Percentiles rank a stretch among this genome's conserved stretches.
Conservation (phyloP, 352 stramenopile genomes). For the Globisporangium splendens region DNA sequence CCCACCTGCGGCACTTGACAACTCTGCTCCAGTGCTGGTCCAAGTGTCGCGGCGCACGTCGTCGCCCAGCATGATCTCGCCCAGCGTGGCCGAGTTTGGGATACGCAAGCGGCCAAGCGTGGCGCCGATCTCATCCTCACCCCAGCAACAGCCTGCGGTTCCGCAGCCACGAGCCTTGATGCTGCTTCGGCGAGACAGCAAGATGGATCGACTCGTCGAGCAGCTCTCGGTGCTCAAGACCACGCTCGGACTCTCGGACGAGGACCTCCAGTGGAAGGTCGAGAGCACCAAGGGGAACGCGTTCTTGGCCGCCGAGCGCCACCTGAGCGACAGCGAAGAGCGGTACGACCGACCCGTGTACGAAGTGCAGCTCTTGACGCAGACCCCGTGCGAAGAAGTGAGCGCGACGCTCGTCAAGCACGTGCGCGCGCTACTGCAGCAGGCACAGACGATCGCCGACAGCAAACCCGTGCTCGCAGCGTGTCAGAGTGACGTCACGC, state of each 20-base stretch:
- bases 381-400: conserved; percentile 55
- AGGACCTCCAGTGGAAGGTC: conserved; percentile 79
- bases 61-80: conserved; percentile 40
- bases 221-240: conserved; percentile 75
- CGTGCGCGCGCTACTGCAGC: conserved; percentile 29
- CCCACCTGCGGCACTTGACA: not conserved
- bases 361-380: conserved; percentile 51
- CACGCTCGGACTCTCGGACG: conserved; percentile 64
- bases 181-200: conserved; percentile 42
- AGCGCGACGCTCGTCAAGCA: conserved; percentile 33
- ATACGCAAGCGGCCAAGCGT: conserved; percentile 48
- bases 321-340: conserved; percentile 54
- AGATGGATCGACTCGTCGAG: conserved; percentile 63
- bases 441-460: conserved; percentile 36
- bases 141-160: not conserved
- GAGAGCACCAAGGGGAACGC: conserved; percentile 72
- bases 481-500: conserved; percentile 32
- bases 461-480: conserved; percentile 29
- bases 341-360: conserved; percentile 64
- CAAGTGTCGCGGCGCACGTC: conserved; percentile 62
- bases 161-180: conserved; percentile 20
- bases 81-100: conserved; percentile 23
- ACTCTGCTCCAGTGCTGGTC: conserved; percentile 32
- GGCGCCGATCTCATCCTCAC: conserved; percentile 33
- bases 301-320: conserved; percentile 54